Percentiles rank a stretch among this genome's conserved stretches.
phyloP scores from a whole-genome alignment of 805 yeast genomes.

The Suhomyces sp. region DNA sequence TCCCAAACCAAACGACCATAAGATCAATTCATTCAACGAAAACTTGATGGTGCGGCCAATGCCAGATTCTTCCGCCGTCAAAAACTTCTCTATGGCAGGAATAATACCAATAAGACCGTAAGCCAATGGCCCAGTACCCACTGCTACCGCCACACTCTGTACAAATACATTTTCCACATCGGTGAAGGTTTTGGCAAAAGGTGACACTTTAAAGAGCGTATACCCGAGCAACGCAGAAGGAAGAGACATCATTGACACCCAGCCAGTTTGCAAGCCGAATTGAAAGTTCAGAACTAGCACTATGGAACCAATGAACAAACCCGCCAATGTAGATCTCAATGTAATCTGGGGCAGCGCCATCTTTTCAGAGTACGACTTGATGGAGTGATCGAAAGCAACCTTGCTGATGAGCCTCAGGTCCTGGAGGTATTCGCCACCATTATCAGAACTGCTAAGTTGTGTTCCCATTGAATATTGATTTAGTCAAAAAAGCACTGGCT shows the following conservation, averaged over 20 bases:
- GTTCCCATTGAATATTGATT: neutral
- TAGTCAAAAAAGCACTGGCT: neutral
- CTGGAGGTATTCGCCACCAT: neutral
- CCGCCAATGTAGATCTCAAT: slow-evolving; percentile 67
- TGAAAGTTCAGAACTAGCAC: slow-evolving; percentile 90
- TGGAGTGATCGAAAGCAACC: neutral
- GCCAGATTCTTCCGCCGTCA: slow-evolving; percentile 78
- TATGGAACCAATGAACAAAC: slow-evolving; percentile 80
- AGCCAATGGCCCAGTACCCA: slow-evolving; percentile 95
- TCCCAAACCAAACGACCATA: slow-evolving; percentile 87
- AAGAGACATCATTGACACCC: slow-evolving; percentile 99
- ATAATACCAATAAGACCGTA: slow-evolving; percentile 93
- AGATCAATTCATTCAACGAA: slow-evolving; percentile 51
- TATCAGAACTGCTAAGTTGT: neutral
- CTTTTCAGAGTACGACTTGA: slow-evolving; percentile 34
- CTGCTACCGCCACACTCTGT: slow-evolving; percentile 93
- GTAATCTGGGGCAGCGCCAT: slow-evolving; percentile 66
- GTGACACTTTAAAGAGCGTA: slow-evolving; percentile 67
- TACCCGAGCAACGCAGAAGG: slow-evolving; percentile 90
- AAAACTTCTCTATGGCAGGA: slow-evolving; percentile 90
- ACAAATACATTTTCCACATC: slow-evolving; percentile 94
- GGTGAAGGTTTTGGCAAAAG: slow-evolving; percentile 46
- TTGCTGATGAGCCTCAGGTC: neutral
- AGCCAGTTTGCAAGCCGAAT: slow-evolving; percentile 95
- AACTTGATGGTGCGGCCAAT: slow-evolving; percentile 37